Percentiles rank a stretch among this genome's conserved stretches.
These are phyloP conservation scores for Elasticomyces elasticus DNA, from an alignment of 495 filamentous ascomycete genomes.

Conservation along the genomic window DNA sequence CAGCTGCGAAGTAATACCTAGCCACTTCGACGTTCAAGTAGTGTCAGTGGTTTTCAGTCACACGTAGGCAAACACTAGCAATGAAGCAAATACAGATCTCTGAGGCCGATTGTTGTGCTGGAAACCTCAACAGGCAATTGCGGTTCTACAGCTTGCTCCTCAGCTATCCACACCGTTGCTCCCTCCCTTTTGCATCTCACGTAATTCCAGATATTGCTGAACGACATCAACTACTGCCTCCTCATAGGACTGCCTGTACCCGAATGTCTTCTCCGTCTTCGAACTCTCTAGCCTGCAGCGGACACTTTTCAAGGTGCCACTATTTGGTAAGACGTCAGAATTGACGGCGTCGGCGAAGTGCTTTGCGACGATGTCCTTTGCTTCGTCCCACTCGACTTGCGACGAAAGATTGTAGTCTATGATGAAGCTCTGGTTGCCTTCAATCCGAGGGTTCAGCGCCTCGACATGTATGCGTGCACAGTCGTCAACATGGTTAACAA, in stretches of 20 bases:
- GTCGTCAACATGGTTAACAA: not conserved
- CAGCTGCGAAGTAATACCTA: too few relatives aligned
- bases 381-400: not conserved
- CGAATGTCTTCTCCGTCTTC: constrained; percentile 2
- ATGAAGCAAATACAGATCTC: too few relatives aligned
- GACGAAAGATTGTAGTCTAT: not conserved
- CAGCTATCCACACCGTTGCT: too few relatives aligned
- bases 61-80: too few relatives aligned
- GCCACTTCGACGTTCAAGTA: too few relatives aligned
- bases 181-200: not conserved
- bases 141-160: too few relatives aligned
- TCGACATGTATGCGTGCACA: constrained; percentile 1
- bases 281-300: not conserved
- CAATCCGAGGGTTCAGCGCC: constrained; percentile 3
- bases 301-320: not conserved
- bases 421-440: constrained; percentile 11
- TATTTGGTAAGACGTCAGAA: not conserved
- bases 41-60: too few relatives aligned
- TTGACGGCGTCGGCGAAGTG: not conserved
- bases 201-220: not conserved
- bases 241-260: not conserved
- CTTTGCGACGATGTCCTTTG: not conserved
- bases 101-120: too few relatives aligned
- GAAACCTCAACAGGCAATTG: too few relatives aligned
- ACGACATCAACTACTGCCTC: not conserved